Base-by-base conservation (phyloP, 495 filamentous ascomycete species). In the Chaetomidium leptoderma region DNA sequence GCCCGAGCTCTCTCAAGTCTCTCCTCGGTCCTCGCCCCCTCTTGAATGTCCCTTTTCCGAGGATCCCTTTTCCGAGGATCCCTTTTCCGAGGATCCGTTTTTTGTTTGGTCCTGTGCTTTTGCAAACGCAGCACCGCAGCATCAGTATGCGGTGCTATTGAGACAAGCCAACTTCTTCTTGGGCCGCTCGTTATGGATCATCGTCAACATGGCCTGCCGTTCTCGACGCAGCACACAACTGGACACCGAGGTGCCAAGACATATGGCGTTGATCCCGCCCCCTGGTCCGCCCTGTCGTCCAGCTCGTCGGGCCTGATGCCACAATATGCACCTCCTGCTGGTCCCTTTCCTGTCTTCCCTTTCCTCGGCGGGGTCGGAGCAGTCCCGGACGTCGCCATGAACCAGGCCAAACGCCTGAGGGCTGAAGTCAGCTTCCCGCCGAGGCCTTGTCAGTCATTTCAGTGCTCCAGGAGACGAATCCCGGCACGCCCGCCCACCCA, bases 401-500 rank as follows among this genome's bases (percentile, higher is more conserved):
- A 57, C 49, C 61, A 57, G 51, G 52, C 53, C 46, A 63, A 53
- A 45, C 59, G 53, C 57, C 30, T 21, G 33, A 58, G 56, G 29
- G 62, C 56, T 55, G 62, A 64, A 57, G 50, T 56, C 60, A 65
- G 61, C 56, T 60, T 49, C 40, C 62, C 59, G 45, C 59, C 54
- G 45, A 39, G 61, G 50, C 57, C 47, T 43, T 54, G 55, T 58
- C 45, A 53, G 56, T 59, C 27, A 51, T 58, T 3, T 47, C 52
- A 26, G 4, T 39, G 29, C 46, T 27, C 2, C 29, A 50, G 29
- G 33, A 42, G 32, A 26, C 6, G 17, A 17, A 33, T 23, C 14
- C 26, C 23, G 23, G 14, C 4, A 23, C 36, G 26, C 21, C 16
- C 17, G 19, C n/a, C 13, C 30, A 2, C 2, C 14, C 16, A 45